Evolutionary conservation across 306 rosid genomes (phyloP).

Genomic region (Quercus rubra): DNA sequence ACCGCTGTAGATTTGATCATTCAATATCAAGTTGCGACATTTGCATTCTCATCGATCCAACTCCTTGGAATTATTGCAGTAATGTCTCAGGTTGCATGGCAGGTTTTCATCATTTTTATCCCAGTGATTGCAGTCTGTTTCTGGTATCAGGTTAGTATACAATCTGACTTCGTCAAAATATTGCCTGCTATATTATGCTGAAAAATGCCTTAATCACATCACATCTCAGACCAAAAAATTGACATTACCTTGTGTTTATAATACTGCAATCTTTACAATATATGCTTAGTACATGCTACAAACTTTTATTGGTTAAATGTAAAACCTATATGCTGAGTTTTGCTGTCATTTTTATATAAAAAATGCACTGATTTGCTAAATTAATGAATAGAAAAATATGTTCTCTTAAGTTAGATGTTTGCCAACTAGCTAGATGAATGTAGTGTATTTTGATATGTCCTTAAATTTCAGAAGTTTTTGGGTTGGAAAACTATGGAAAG

Average conservation of each 20-base stretch:
- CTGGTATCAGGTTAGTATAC: conserved; percentile 62
- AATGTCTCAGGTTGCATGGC: conserved; percentile 88
- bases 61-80: conserved; percentile 72
- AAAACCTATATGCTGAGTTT: neutral
- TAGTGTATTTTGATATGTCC: no score
- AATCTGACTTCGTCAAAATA: conserved; percentile 7
- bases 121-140: conserved; percentile 59
- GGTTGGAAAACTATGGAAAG: neutral
- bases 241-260: neutral
- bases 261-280: neutral
- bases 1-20: conserved; percentile 55
- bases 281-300: no score
- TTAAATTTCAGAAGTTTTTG: neutral
- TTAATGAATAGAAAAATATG: neutral
- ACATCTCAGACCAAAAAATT: neutral
- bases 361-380: neutral
- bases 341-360: neutral
- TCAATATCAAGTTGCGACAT: conserved; percentile 37
- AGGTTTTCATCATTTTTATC: conserved; percentile 67
- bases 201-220: neutral
- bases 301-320: no score
- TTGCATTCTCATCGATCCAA: conserved; percentile 53
- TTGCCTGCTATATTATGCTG: neutral
- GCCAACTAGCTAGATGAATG: neutral
- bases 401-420: neutral